Evolutionary conservation across 2,329 filamentous ascomycete species (phyloP), one percentile per base, ranked within the genome.

Genomic region (Colletotrichum euphorbiae): DNA sequence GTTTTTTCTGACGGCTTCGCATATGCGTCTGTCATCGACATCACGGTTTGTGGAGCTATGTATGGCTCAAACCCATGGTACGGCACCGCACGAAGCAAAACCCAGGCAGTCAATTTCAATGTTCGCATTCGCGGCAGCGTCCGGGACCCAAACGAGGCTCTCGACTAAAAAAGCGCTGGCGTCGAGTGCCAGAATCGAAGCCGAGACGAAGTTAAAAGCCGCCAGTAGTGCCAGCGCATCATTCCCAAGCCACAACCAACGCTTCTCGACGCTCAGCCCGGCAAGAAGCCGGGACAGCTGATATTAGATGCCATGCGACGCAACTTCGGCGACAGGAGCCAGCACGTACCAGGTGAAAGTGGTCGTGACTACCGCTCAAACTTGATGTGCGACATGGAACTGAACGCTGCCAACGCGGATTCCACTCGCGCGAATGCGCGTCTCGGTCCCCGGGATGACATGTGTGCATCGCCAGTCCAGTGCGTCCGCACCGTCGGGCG

Each of bases 381-480:
- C 28, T 21, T 19, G 11, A 55, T 38, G 13, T 28, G 50, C 12
- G 15, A n/a, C 24, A 19, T 48, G 19, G 42, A 38, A 45, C 43
- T 42, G 36, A 56, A 60, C 4, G 46, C 54, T 4, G 33, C 40
- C 12, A 60, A 55, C 48, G 55, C 42, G 48, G 45, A 9, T 43
- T 19, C 6, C 28, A 21, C 55, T 60, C 15, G 40, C 19, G 13
- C 61, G 60, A 45, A 69, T 59, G 54, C 54, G 55, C 43, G 46
- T 42, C 31, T 66, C 66, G 61, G 54, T n/a, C 46, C 54, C 38
- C 51, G 64, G 64, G 33, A n/a, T 55, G 45, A 43, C 66, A 60
- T 7, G 24, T 55, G 24, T 12, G 15, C 28, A 19, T 43, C 45
- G 55, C 48, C 38, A 13, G 12, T 48, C 40, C 21, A 50, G 40